Base-by-base conservation (phyloP, 1,284 basidiomycete species). In the Phellinidium pouzarii region DNA sequence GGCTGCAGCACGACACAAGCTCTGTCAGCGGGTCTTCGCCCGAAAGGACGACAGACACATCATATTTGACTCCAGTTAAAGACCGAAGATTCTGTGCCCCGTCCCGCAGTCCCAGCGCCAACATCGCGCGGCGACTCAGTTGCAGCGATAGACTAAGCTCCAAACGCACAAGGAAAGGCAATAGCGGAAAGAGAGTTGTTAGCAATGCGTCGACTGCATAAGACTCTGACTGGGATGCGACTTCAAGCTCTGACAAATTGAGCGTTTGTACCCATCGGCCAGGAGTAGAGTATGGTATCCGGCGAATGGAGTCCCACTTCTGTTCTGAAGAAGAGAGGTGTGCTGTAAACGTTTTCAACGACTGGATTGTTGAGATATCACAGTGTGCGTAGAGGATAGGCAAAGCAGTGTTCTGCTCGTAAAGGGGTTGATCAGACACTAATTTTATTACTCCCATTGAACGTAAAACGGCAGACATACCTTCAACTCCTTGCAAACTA, bases 241-340 rank as follows among this genome's bases (percentile, higher is more conserved):
- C 71, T 17, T 64, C 59, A 40, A 91, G 61, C 25, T 70, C 67
- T 4, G 84, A 82, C 14, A 94, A 67, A 64, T 92, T 83, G 22
- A 94, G 71, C 4, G 66, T 66, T 50, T 82, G 84, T 3, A 93
- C 79, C 85, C 88, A 92, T 62, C 91, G 78, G 23, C 90, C 91
- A 1, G 91, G 91, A 0, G 83, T 76, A 1, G 88, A 91, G 63
- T 85, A 86, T 0, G 87, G 86, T 61, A 90, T 90, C 41, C 89
- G 76, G 49, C 87, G 79, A 55, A 93, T 82, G 52, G 88, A 87
- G 60, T 91, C 88, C 91, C 91, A 93, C 62, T 77, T 79, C 60
- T 80, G 74, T 59, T 94, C 91, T 17, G 84, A 82, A 19, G 62
- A 59, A 53, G 74, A 68, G 3, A 93, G 72, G 22, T 71, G 73